Evolutionary conservation across 257 asterid species (phyloP), one percentile per base, ranked within the genome.

Genomic region (Nicotiana paniculata): DNA sequence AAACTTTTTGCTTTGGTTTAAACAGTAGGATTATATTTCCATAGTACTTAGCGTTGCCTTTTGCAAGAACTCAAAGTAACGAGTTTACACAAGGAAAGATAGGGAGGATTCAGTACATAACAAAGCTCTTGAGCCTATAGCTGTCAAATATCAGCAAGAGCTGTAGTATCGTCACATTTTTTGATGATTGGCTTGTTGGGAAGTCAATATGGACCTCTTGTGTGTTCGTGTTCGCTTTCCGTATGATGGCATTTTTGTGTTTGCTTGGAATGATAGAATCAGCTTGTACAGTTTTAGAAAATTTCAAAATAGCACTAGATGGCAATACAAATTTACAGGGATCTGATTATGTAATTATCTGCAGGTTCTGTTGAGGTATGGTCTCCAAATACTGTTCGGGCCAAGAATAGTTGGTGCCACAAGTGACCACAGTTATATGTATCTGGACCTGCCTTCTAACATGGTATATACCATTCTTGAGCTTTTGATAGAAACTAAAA

Each of bases 401-500:
- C 97, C 96, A 0, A 87, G 82, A 39, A 86, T 84, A 76, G 79
- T 93, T 83, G 97, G 93, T 70, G 97, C 97, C 80, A 94, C 97
- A 28, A 90, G 92, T 87, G 95, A 94, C 69, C 84, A 70, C 46
- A 90, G 88, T 87, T 93, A 90, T 84, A 92, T 94, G 93, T 93
- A 94, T 88, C 93, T 82, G 28, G 98, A 96, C 85, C 98, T 96
- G 87, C 96, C 98, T 80, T 86, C 97, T 9, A 96, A 96, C 76
- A 91, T 96, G 98, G 99, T 96, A 28, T 96, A 28, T n/a, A 82
- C 55, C 84, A 77, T 86, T 81, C 83, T 15, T 21, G 62, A 48
- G 16, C 43, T 74, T 74, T 26, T 13, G 26, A 72, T 74, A 74
- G 39, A 51, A 74, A 72, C 48, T 6, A 72, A 46, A 21, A 6